These are phyloP conservation scores for Aspergillus udagawae DNA, from an alignment of 2,329 filamentous ascomycete species.

Conservation along the genomic window DNA sequence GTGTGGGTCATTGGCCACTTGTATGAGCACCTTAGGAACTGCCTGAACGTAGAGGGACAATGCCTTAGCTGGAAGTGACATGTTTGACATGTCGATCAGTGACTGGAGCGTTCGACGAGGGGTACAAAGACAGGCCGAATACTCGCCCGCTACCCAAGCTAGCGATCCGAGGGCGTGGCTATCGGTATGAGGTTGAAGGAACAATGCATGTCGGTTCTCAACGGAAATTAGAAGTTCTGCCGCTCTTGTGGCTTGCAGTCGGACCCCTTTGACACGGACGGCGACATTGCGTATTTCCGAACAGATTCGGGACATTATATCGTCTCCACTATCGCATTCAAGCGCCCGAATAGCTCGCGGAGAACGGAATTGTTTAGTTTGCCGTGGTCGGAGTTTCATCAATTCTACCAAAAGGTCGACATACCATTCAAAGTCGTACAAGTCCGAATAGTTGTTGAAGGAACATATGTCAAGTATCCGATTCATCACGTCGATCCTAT, in stretches of 20 bases:
- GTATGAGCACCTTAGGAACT: conserved; percentile 76
- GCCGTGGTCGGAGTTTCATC: conserved; percentile 57
- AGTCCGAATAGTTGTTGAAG: conserved; percentile 77
- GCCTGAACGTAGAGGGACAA: conserved; percentile 81
- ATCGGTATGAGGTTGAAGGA: conserved; percentile 49
- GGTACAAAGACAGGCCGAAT: conserved; percentile 65
- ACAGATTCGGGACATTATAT: conserved; percentile 57
- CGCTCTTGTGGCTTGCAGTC: conserved; percentile 73
- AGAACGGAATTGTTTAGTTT: conserved; percentile 20
- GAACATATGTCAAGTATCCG: conserved; percentile 87
- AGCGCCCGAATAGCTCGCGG: conserved; percentile 9
- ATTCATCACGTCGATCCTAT: conserved; percentile 75
- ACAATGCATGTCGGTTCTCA: conserved; percentile 57
- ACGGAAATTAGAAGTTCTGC: conserved; percentile 68
- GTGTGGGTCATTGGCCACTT: conserved; percentile 59
- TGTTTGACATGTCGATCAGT: conserved; percentile 64
- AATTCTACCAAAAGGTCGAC: conserved; percentile 85
- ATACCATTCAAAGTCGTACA: conserved; percentile 96
- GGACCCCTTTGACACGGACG: conserved; percentile 82
- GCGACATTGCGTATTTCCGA: conserved; percentile 84
- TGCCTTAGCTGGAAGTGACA: conserved; percentile 57
- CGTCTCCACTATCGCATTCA: conserved; percentile 9
- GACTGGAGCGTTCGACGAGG: conserved; percentile 70
- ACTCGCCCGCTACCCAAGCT: conserved; percentile 87
- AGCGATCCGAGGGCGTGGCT: conserved; percentile 68